Conservation (phyloP, 2,329 filamentous ascomycete species). For the Sporothrix pseudoabietina region DNA sequence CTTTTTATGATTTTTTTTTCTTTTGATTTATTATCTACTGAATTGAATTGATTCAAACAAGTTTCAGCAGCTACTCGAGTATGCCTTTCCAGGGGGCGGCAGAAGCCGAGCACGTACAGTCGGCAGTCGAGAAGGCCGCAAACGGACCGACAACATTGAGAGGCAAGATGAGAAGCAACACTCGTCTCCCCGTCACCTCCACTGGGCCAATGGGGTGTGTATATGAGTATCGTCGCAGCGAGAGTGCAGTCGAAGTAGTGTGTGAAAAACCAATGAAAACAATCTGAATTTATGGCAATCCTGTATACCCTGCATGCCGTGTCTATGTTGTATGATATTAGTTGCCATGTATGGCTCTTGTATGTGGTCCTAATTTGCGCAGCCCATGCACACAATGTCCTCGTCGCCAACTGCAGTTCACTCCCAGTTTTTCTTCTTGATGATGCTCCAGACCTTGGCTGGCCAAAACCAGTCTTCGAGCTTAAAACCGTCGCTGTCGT, state of each 20-base stretch:
- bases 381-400: neutral
- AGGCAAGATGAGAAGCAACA: neutral
- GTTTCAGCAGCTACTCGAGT: conserved; percentile 60
- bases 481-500: neutral
- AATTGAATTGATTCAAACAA: conserved; percentile 34
- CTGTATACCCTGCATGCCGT: neutral
- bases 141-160: neutral
- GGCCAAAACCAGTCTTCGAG: conserved; percentile 17
- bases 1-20: neutral
- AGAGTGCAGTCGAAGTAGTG: conserved; percentile 41
- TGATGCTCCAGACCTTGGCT: neutral
- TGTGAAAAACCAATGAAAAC: neutral
- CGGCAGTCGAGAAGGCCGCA: neutral
- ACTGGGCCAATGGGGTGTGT: conserved; percentile 54
- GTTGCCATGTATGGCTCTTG: neutral
- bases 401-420: neutral
- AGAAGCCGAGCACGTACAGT: too few relatives aligned
- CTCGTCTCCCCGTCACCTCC: conserved; percentile 38
- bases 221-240: conserved; percentile 53
- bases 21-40: neutral
- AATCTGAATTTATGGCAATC: neutral
- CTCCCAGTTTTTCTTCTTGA: neutral
- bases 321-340: conserved; percentile 11
- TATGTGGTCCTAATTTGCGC: neutral
- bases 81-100: conserved; percentile 49